A percentile compares a stretch with the other conserved stretches of the same genome.
phyloP scores from a whole-genome alignment of 495 filamentous ascomycete genomes.

The Aspergillus panamensis region DNA sequence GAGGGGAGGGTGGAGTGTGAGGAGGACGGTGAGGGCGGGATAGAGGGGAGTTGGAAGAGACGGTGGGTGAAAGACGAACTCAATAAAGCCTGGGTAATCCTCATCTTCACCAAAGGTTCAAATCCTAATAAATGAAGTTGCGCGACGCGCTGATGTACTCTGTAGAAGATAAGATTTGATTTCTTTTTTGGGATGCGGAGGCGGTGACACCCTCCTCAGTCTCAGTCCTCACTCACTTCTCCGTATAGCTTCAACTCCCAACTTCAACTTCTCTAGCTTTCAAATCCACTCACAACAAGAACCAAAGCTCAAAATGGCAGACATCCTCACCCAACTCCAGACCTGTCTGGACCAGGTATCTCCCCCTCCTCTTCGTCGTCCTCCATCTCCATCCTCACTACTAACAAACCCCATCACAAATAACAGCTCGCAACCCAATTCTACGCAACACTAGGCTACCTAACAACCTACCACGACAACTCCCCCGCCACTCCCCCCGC shows the following conservation, averaged over 20 bases:
- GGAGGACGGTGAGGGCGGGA: slow-evolving; percentile 44
- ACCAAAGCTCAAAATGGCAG: slow-evolving; percentile 60
- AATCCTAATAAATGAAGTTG: too few species aligned
- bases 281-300: neutral
- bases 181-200: neutral
- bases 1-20: slow-evolving; percentile 64
- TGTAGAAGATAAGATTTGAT: neutral
- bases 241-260: neutral
- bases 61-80: slow-evolving; percentile 33
- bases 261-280: neutral
- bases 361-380: slow-evolving; percentile 5
- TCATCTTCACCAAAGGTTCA: too few species aligned
- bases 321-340: slow-evolving; percentile 90
- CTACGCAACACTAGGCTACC: slow-evolving; percentile 79
- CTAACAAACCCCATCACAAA: slow-evolving; percentile 5
- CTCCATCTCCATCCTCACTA: neutral
- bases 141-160: neutral
- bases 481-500: slow-evolving; percentile 58
- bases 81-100: neutral
- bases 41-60: slow-evolving; percentile 36
- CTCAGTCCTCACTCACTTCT: too few species aligned
- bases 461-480: slow-evolving; percentile 76
- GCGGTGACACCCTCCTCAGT: neutral
- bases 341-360: slow-evolving; percentile 86
- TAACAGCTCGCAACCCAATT: slow-evolving; percentile 82